Percentiles rank a stretch among this genome's conserved stretches.
phyloP scores from a whole-genome alignment of 2,329 filamentous ascomycete species.

The Aspergillus sp. region DNA sequence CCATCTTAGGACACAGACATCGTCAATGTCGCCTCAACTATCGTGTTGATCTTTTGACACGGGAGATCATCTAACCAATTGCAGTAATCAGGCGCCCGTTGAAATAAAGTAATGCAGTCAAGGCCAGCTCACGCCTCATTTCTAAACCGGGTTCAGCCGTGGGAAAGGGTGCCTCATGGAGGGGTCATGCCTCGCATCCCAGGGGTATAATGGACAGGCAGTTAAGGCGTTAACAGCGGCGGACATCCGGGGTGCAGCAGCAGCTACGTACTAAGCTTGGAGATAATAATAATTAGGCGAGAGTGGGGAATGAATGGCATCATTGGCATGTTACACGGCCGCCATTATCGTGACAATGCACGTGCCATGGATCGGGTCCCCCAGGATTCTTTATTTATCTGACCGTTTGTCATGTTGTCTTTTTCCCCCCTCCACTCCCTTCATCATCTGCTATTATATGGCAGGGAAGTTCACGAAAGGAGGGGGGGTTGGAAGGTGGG shows the following conservation, averaged over 20 bases:
- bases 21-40: no score
- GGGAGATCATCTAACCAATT: neutral
- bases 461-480: neutral
- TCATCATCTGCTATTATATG: neutral
- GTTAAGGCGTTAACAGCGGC: no score
- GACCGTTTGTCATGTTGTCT: neutral
- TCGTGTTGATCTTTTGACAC: neutral
- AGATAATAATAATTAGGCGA: neutral
- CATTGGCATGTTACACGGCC: neutral
- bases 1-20: no score
- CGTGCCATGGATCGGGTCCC: neutral
- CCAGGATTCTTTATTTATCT: constrained; percentile 4
- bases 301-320: neutral
- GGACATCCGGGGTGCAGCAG: neutral
- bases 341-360: neutral
- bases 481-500: neutral
- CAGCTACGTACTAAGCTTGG: no score
- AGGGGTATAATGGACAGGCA: neutral
- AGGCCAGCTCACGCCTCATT: neutral
- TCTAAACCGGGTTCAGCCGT: neutral
- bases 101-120: neutral
- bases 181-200: neutral
- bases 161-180: neutral
- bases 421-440: neutral
- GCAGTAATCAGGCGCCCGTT: neutral